These are phyloP conservation scores for Penicillium daleae DNA, from an alignment of 495 filamentous ascomycete genomes.

Conservation along the genomic window DNA sequence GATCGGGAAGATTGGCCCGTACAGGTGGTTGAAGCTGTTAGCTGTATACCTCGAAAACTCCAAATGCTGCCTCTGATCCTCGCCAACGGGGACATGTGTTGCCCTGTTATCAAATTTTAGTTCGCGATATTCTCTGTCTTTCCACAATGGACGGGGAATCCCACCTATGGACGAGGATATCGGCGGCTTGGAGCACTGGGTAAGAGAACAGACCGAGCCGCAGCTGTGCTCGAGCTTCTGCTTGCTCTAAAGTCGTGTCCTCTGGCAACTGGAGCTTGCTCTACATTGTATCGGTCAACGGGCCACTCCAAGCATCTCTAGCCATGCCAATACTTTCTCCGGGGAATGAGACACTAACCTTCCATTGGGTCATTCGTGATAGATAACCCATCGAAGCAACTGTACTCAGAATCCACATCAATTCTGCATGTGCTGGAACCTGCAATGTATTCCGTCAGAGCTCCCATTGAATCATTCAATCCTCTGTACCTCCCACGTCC, in stretches of 20 bases:
- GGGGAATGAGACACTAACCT: constrained; percentile 55
- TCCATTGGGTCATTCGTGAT: constrained; percentile 97
- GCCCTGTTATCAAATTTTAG: constrained; percentile 49
- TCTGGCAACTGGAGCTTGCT: constrained; percentile 68
- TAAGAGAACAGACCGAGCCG: constrained; percentile 96
- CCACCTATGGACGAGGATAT: constrained; percentile 84
- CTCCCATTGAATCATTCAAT: neutral
- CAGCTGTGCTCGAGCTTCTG: constrained; percentile 57
- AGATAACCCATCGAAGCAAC: constrained; percentile 87
- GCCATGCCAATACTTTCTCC: neutral
- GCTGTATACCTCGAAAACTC: constrained; percentile 88
- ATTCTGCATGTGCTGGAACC: constrained; percentile 79
- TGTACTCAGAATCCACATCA: constrained; percentile 96
- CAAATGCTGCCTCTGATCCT: constrained; percentile 91
- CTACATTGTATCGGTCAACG: constrained; percentile 41
- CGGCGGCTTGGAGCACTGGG: constrained; percentile 92
- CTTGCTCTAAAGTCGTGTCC: constrained; percentile 55
- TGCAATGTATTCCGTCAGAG: constrained; percentile 28
- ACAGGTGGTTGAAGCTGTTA: constrained; percentile 79
- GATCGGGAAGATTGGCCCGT: constrained; percentile 61
- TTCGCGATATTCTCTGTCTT: constrained; percentile 22
- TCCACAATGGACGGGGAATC: constrained; percentile 10
- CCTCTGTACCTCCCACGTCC: neutral
- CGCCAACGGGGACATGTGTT: constrained; percentile 94
- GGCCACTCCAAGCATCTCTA: neutral